Evolutionary conservation across 805 yeast genomes (phyloP), one percentile per base, ranked within the genome.

Genomic region (Saccharomycopsis malanga): DNA sequence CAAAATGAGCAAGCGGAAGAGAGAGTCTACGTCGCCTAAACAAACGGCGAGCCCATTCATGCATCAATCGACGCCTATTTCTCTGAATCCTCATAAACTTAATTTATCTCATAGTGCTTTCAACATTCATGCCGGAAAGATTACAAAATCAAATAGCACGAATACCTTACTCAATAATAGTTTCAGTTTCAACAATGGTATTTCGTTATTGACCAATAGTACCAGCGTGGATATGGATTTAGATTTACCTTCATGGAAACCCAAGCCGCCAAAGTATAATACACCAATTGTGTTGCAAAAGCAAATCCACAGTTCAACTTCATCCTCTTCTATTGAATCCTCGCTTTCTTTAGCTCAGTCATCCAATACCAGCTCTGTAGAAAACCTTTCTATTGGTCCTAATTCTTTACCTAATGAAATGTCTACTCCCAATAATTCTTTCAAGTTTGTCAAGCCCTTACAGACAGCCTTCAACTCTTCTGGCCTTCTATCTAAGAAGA

Each of bases 401-500:
- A 34, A 14, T 23, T 25, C 42, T 4, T 14, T 30, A 21, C 49
- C 48, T 2, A 25, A 36, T 3, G 45, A 38, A 12, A 29, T 40
- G 34, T 42, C 47, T 17, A 48, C 46, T 10, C 46, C 47, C 12
- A 48, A 44, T 21, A 77, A 72, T 34, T 68, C 74, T 14, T 85
- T 81, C 62, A 75, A 78, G 53, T 76, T 78, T 41, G 93, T 84
- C 20, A 84, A 83, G 59, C 96, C 96, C 2, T 70, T 87, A 34
- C 95, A 86, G 60, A 81, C 89, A 0, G 95, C 93, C 14, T 87
- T 87, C 62, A 72, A 77, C 60, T 75, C 89, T 2, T 67, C 85
- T 0, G 96, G 96, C 0, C 65, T 87, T 30, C 63, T 81, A 50
- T 77, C 83, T 34, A 80, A 80, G 61, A 69, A 83, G 64, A 67